These are phyloP conservation scores for Russula compacta DNA, from an alignment of 768 basidiomycete species.

Conservation along the genomic window DNA sequence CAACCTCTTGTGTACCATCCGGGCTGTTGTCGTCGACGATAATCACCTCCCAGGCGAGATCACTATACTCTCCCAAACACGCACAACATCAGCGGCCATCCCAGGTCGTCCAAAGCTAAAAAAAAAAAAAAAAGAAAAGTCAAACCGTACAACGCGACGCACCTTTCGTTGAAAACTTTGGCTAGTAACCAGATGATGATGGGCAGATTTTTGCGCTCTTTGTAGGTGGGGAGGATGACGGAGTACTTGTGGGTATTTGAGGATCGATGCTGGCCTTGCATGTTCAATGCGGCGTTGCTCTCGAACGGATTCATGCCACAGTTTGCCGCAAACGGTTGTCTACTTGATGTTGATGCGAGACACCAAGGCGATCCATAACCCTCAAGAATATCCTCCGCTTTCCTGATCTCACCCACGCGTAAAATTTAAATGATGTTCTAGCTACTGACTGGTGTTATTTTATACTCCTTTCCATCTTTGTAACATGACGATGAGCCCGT, in stretches of 20 bases:
- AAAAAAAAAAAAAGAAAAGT: too few species aligned
- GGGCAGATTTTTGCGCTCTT: conserved; percentile 87
- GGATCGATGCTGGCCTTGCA: conserved; percentile 44
- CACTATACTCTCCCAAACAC: conserved; percentile 34
- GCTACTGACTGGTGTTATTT: too few species aligned
- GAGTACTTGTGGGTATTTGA: conserved; percentile 61
- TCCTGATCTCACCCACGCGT: too few species aligned
- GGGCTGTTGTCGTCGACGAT: conserved; percentile 90
- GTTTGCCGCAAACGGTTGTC: not conserved
- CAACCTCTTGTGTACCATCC: conserved; percentile 87
- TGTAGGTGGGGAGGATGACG: conserved; percentile 90
- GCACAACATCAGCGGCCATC: conserved; percentile 5
- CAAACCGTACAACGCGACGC: conserved; percentile 30
- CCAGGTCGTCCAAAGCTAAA: too few species aligned
- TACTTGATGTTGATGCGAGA: conserved; percentile 12
- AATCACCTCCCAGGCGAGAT: conserved; percentile 79
- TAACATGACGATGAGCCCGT: too few species aligned
- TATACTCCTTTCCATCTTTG: too few species aligned
- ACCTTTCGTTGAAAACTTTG: conserved; percentile 70
- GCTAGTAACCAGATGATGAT: conserved; percentile 82
- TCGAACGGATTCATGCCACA: conserved; percentile 61
- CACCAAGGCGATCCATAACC: conserved; percentile 14
- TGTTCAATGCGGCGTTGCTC: conserved; percentile 43
- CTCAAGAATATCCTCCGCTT: conserved; percentile 39
- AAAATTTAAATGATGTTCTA: too few species aligned